Evolutionary conservation across 202 grass and related monocot species (phyloP), one percentile per base, ranked within the genome.

Genomic region (Dendrocalamus latiflorus): DNA sequence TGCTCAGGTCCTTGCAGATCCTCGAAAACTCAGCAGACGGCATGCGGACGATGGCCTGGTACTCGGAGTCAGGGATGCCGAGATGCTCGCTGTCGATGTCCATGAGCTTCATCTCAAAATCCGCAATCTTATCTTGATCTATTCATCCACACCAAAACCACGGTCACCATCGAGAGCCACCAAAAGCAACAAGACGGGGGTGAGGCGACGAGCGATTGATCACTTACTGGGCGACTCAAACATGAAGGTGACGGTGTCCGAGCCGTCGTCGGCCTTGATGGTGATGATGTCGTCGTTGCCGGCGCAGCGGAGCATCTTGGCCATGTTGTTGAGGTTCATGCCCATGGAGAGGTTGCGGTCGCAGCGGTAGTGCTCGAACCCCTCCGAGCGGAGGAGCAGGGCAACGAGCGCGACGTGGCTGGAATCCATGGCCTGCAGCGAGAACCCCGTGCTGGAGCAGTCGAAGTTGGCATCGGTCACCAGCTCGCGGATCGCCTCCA

Each of bases 291-390:
- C 95, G 1, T 95, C 92, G 72, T 94, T 91, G 59, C 88, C 87
- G 33, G 90, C 90, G 51, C 95, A 98, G 20, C 90, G 86, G 51
- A 98, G 93, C 90, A 91, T 93, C 85, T 98, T 98, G 74, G 92
- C 71, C 90, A 98, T 94, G 87, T 98, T 95, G 79, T 49, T 72
- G 69, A 98, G 89, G 83, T 93, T 95, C 86, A 98, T 98, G 28
- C 92, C 95, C 92, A 98, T 95, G 67, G 89, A 93, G 79, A 98
- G 82, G 95, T 87, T 93, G 82, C 92, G 92, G 89, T 98, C 95
- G 69, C 95, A 98, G 84, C 93, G 91, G 87, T 95, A 98, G 93
- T 98, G 93, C 83, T 98, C 91, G 85, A 98, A 98, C 0, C 95
- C 93, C 83, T 95, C 93, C 21, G 95, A 89, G 38, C 93, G 85